phyloP scores from a whole-genome alignment of 2,329 filamentous ascomycete species.

The Aotearoamyces nothofagi region DNA sequence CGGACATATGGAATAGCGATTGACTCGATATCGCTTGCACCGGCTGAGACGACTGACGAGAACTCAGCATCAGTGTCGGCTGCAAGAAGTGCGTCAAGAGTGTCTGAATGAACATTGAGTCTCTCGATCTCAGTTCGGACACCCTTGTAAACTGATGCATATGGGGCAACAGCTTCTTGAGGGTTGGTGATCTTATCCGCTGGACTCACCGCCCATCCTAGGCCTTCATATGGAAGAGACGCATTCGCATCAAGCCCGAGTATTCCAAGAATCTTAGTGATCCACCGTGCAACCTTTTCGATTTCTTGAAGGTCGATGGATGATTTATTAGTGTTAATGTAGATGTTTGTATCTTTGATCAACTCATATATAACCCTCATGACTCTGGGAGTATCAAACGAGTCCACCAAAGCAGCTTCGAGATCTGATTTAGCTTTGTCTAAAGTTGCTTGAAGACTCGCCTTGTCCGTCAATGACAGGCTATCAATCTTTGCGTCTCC shows the following conservation, averaged over 20 bases:
- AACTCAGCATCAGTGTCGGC: slow-evolving; percentile 31
- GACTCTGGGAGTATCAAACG: slow-evolving; percentile 70
- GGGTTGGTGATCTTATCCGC: slow-evolving; percentile 24
- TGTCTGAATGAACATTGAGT: slow-evolving; percentile 32
- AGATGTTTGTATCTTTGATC: slow-evolving; percentile 61
- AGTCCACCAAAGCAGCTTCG: slow-evolving; percentile 54
- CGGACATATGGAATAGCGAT: slow-evolving; percentile 40
- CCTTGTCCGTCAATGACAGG: slow-evolving; percentile 22
- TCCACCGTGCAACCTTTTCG: slow-evolving; percentile 53
- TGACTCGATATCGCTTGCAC: slow-evolving; percentile 34
- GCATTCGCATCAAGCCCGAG: slow-evolving; percentile 52
- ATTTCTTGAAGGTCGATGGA: slow-evolving; percentile 29
- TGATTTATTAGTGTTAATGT: slow-evolving; percentile 31
- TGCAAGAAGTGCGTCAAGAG: slow-evolving; percentile 26
- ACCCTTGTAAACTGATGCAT: slow-evolving; percentile 27
- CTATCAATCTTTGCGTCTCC: slow-evolving; percentile 9
- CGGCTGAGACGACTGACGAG: slow-evolving; percentile 25
- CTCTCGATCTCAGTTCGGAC: slow-evolving; percentile 30
- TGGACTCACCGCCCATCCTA: slow-evolving; percentile 35
- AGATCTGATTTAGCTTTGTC: slow-evolving; percentile 39
- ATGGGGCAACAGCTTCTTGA: slow-evolving; percentile 28
- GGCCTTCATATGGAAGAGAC: slow-evolving; percentile 33
- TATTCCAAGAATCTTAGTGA: slow-evolving; percentile 71
- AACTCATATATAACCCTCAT: slow-evolving; percentile 69
- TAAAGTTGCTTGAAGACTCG: slow-evolving; percentile 30